These are phyloP conservation scores for Tetrapisispora pingtungensis DNA, from an alignment of 805 yeast species.

Conservation along the genomic window DNA sequence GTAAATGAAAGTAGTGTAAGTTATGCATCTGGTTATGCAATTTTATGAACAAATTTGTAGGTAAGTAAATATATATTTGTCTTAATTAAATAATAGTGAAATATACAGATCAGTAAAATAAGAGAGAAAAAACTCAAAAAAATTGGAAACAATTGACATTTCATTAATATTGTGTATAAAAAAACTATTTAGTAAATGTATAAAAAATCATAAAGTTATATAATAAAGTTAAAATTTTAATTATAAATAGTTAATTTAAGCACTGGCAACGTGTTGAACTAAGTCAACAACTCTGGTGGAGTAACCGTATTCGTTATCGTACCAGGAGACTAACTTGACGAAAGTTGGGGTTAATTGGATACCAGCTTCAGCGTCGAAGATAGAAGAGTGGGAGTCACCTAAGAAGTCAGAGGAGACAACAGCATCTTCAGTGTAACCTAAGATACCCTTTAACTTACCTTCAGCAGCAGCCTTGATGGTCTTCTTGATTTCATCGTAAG, in stretches of 20 bases:
- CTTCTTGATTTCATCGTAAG: slow-evolving; percentile 54
- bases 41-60: not conserved
- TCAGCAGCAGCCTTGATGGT: slow-evolving; percentile 50
- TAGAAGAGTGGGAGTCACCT: slow-evolving; percentile 51
- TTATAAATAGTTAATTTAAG: slow-evolving; percentile 9
- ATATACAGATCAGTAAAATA: too few species aligned
- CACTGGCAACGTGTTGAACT: slow-evolving; percentile 50
- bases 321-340: slow-evolving; percentile 64
- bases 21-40: slow-evolving; percentile 69
- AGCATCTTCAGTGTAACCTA: slow-evolving; percentile 63
- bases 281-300: slow-evolving; percentile 68
- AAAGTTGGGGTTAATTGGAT: slow-evolving; percentile 59
- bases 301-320: slow-evolving; percentile 70
- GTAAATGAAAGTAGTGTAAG: slow-evolving; percentile 73
- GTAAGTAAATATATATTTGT: too few species aligned
- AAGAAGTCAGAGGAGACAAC: slow-evolving; percentile 65
- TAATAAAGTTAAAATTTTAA: not conserved
- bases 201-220: slow-evolving; percentile 1
- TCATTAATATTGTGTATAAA: slow-evolving; percentile 3
- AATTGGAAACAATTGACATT: slow-evolving; percentile 4
- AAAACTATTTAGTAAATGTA: not conserved
- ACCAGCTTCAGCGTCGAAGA: slow-evolving; percentile 63
- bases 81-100: too few species aligned
- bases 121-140: not conserved
- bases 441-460: slow-evolving; percentile 50